Evolutionary conservation across 352 stramenopile species (phyloP).

Genomic region (Pythium dissimile): DNA sequence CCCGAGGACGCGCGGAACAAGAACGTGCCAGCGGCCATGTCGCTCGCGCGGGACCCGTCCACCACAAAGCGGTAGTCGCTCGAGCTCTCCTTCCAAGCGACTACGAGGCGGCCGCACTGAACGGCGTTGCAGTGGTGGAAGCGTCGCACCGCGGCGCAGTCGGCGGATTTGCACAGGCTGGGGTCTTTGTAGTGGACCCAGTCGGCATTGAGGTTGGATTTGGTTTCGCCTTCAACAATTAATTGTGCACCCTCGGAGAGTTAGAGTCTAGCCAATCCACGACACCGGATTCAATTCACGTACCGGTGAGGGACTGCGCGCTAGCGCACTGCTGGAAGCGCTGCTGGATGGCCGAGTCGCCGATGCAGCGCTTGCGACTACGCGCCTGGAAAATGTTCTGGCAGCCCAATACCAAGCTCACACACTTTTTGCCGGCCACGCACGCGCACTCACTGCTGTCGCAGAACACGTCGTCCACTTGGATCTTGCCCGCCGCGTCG

Average conservation of each 20-base stretch:
- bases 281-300: constrained; percentile 19
- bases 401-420: constrained; percentile 64
- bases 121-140: constrained; percentile 66
- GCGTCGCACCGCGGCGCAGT: constrained; percentile 54
- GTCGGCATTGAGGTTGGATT: constrained; percentile 50
- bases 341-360: constrained; percentile 34
- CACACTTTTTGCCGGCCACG: constrained; percentile 43
- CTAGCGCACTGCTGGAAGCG: constrained; percentile 55
- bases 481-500: constrained; percentile 46
- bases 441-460: constrained; percentile 57
- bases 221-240: constrained; percentile 28
- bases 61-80: constrained; percentile 66
- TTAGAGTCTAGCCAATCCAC: too few relatives aligned
- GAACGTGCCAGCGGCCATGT: constrained; percentile 67
- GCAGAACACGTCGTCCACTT: constrained; percentile 84
- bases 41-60: constrained; percentile 58
- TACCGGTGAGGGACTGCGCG: constrained; percentile 45
- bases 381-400: constrained; percentile 65
- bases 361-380: constrained; percentile 66
- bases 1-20: constrained; percentile 28
- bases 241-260: too few relatives aligned
- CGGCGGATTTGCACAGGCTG: constrained; percentile 43
- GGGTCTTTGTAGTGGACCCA: constrained; percentile 74
- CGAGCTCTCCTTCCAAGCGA: constrained; percentile 60
- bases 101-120: constrained; percentile 61